Percentiles rank a stretch among this genome's conserved stretches.
Conservation (phyloP, 2,329 filamentous ascomycete genomes). For the Fusarium concolor region DNA sequence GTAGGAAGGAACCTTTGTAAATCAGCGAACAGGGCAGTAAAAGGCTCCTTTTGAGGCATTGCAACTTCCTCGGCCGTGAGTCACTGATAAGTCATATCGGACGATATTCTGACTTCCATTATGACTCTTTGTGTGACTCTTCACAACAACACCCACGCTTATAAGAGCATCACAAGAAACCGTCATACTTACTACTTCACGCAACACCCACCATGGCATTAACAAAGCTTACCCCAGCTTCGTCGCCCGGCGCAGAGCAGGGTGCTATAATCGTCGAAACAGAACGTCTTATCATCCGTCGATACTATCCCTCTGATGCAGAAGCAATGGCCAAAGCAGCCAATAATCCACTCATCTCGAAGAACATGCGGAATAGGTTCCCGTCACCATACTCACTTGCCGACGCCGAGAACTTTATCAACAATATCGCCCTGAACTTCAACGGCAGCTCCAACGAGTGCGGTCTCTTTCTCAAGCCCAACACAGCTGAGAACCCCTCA, state of each 20-base stretch:
- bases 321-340: constrained; percentile 49
- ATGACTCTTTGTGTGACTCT: not conserved
- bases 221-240: constrained; percentile 38
- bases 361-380: constrained; percentile 58
- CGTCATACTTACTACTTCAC: not conserved
- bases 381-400: constrained; percentile 59
- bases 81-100: constrained; percentile 3
- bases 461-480: constrained; percentile 52
- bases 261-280: constrained; percentile 50
- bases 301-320: constrained; percentile 55
- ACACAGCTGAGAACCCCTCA: constrained; percentile 43
- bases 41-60: not conserved
- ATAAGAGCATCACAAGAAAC: not conserved
- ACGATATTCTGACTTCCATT: not conserved
- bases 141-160: not conserved
- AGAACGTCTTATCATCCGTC: constrained; percentile 55
- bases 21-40: not conserved
- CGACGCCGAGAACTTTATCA: constrained; percentile 55
- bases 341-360: constrained; percentile 54
- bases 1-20: constrained; percentile 24
- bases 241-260: constrained; percentile 43
- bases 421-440: constrained; percentile 19
- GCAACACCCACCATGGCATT: constrained; percentile 27
- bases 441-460: constrained; percentile 47
- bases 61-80: constrained; percentile 2